phyloP scores from a whole-genome alignment of 441 rosid genomes.

The Populus trichocarpa region DNA sequence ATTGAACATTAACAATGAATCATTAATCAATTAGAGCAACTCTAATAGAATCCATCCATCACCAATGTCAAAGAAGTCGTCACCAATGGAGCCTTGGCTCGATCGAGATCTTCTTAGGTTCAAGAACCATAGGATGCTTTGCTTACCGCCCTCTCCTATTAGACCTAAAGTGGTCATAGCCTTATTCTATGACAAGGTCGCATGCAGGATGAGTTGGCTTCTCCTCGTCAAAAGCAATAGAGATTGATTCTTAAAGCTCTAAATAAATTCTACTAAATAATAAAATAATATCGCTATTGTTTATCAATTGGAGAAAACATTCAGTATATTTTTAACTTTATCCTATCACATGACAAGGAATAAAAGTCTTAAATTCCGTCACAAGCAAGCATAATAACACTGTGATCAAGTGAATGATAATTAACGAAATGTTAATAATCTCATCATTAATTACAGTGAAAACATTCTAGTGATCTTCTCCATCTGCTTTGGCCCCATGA shows the following conservation, averaged over 20 bases:
- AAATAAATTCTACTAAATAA: not conserved
- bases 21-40: not conserved
- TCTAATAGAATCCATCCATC: not conserved
- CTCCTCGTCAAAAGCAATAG: not conserved
- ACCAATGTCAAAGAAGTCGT: not conserved
- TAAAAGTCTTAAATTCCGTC: constrained; percentile 5
- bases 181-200: not conserved
- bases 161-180: not conserved
- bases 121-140: not conserved
- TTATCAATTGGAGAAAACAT: not conserved
- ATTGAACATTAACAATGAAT: not conserved
- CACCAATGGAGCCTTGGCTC: not conserved
- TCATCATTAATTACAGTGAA: not conserved
- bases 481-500: not conserved
- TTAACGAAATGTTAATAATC: not conserved
- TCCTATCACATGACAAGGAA: constrained; percentile 20
- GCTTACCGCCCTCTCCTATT: not conserved
- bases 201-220: not conserved
- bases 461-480: not conserved
- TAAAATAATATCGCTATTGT: not conserved
- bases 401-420: not conserved
- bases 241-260: not conserved
- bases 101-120: not conserved
- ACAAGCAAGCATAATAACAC: constrained; percentile 20
- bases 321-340: constrained; percentile 7